Percentiles rank a stretch among this genome's conserved stretches.
Conservation (phyloP, 2,329 filamentous ascomycete species). For the Colletotrichum lindemuthianum region DNA sequence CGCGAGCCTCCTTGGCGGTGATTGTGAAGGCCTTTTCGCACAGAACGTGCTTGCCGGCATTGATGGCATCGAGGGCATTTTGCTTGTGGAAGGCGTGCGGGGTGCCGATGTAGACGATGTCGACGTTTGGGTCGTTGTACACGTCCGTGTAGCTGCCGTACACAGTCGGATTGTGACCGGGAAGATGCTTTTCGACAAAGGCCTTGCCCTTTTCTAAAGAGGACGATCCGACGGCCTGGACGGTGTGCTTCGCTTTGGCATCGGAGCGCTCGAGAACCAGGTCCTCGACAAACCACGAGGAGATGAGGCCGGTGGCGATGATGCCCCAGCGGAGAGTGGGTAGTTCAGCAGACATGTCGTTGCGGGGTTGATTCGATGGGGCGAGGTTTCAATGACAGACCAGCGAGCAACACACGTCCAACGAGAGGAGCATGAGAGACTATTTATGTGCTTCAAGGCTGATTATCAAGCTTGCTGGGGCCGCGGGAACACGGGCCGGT, state of each 20-base stretch:
- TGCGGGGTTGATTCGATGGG: background rate
- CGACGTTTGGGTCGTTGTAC: slow-evolving; percentile 52
- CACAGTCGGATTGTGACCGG: slow-evolving; percentile 42
- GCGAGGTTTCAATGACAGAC: background rate
- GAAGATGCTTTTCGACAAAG: slow-evolving; percentile 49
- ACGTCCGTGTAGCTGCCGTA: slow-evolving; percentile 53
- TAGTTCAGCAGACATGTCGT: slow-evolving; percentile 9
- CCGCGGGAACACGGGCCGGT: too few species aligned
- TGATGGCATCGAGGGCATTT: slow-evolving; percentile 55
- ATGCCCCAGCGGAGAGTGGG: slow-evolving; percentile 49
- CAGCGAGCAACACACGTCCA: too few species aligned
- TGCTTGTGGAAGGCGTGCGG: slow-evolving; percentile 56
- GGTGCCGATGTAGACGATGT: slow-evolving; percentile 58
- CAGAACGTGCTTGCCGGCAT: slow-evolving; percentile 53
- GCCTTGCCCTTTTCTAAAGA: slow-evolving; percentile 49
- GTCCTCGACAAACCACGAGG: slow-evolving; percentile 51
- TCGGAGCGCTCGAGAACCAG: slow-evolving; percentile 48
- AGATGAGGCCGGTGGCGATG: slow-evolving; percentile 37
- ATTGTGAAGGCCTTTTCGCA: slow-evolving; percentile 58
- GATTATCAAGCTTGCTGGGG: too few species aligned
- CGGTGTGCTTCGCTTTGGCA: slow-evolving; percentile 50
- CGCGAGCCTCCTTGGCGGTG: slow-evolving; percentile 51
- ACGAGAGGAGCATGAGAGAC: too few species aligned
- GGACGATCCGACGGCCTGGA: slow-evolving; percentile 55
- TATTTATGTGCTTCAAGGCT: too few species aligned